phyloP scores from a whole-genome alignment of 495 filamentous ascomycete species.

The Amniculicola lignicola region DNA sequence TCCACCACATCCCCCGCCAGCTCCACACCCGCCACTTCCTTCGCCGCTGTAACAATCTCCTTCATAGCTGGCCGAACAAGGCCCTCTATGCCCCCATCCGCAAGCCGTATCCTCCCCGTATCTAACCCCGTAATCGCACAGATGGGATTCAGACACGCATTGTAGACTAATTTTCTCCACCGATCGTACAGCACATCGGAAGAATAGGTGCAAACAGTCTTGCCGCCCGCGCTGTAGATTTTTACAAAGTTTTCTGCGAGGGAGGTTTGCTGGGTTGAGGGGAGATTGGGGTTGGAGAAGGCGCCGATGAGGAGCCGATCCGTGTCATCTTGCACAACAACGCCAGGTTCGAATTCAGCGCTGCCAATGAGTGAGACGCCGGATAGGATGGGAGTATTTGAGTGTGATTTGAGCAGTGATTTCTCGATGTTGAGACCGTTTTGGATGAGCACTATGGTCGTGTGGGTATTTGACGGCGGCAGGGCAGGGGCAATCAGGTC shows the following conservation, averaged over 20 bases:
- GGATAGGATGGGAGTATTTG: slow-evolving; percentile 51
- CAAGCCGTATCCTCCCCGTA: slow-evolving; percentile 40
- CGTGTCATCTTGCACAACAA: slow-evolving; percentile 36
- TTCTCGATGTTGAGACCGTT: slow-evolving; percentile 64
- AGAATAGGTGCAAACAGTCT: slow-evolving; percentile 29
- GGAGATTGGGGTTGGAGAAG: slow-evolving; percentile 32
- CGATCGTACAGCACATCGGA: slow-evolving; percentile 31
- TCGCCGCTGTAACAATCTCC: slow-evolving; percentile 44
- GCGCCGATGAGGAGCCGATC: slow-evolving; percentile 38
- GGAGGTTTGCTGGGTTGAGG: not conserved
- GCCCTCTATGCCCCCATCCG: slow-evolving; percentile 26
- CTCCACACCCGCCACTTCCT: slow-evolving; percentile 36
- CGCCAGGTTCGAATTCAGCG: slow-evolving; percentile 46
- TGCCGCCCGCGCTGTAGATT: slow-evolving; percentile 37
- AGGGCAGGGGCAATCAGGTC: slow-evolving; percentile 53
- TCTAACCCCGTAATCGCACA: slow-evolving; percentile 50
- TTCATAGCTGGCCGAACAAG: slow-evolving; percentile 43
- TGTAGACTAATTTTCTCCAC: slow-evolving; percentile 42
- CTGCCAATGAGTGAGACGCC: slow-evolving; percentile 54
- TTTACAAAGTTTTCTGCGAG: slow-evolving; percentile 36
- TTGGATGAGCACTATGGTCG: slow-evolving; percentile 57
- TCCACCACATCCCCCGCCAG: slow-evolving; percentile 42
- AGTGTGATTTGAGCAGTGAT: slow-evolving; percentile 51
- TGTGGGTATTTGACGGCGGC: slow-evolving; percentile 42
- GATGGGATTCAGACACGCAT: slow-evolving; percentile 38